Percentiles rank a stretch among this genome's conserved stretches.
These are phyloP conservation scores for Cyanodermella asteris DNA, from an alignment of 2,329 filamentous ascomycete species.

Conservation along the genomic window DNA sequence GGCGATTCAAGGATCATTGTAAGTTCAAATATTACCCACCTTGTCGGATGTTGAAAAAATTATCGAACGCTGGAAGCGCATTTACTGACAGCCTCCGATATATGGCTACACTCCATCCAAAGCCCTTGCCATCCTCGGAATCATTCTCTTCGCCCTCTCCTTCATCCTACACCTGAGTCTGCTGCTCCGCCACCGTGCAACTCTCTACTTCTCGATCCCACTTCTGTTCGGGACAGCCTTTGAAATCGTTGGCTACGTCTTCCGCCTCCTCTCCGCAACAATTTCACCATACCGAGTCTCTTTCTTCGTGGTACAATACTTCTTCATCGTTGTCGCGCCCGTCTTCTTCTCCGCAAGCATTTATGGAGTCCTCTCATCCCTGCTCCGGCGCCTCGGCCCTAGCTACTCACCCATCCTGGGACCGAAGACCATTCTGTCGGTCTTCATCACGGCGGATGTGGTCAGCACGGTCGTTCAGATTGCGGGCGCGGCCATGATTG, in stretches of 20 bases:
- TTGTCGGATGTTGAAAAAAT: not conserved
- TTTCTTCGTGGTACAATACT: constrained; percentile 34
- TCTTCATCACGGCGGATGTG: constrained; percentile 33
- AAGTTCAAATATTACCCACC: constrained; percentile 3
- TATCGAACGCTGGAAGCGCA: not conserved
- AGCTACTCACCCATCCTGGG: constrained; percentile 22
- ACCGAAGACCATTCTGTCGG: constrained; percentile 29
- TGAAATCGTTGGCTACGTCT: constrained; percentile 29
- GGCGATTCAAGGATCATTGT: constrained; percentile 25
- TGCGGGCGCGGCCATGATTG: constrained; percentile 32
- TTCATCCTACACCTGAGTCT: constrained; percentile 16
- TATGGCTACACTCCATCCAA: constrained; percentile 26
- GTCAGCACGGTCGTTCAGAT: constrained; percentile 32
- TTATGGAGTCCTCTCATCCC: constrained; percentile 30
- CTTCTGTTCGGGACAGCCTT: constrained; percentile 21
- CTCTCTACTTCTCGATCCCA: constrained; percentile 29
- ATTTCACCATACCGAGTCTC: constrained; percentile 2
- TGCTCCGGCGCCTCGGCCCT: constrained; percentile 25
- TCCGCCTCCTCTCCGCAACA: constrained; percentile 16
- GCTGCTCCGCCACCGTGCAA: constrained; percentile 12
- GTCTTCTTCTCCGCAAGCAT: constrained; percentile 35
- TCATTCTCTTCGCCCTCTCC: constrained; percentile 22
- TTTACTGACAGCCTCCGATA: not conserved
- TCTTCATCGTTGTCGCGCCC: constrained; percentile 37
- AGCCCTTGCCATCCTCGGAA: constrained; percentile 21